Conservation (phyloP, 2,329 filamentous ascomycete genomes). For the Talaromyces sp. region DNA sequence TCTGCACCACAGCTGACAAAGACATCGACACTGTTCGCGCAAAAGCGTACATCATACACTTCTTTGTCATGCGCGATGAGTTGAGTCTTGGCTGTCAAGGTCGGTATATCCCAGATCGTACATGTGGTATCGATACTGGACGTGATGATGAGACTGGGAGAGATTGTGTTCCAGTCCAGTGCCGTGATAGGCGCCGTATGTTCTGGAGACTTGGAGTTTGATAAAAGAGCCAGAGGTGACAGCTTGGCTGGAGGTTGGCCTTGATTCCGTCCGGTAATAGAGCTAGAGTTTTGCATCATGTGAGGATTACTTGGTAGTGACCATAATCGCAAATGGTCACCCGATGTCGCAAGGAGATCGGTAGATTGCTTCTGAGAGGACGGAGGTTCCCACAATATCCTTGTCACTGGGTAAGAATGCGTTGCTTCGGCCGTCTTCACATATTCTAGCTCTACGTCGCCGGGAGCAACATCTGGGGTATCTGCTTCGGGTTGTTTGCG, state of each 20-base stretch:
- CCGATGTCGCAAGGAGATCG: constrained; percentile 89
- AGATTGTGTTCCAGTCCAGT: constrained; percentile 96
- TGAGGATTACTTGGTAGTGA: constrained; percentile 64
- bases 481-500: constrained; percentile 66
- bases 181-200: constrained; percentile 96
- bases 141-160: constrained; percentile 94
- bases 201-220: constrained; percentile 97
- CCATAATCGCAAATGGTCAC: constrained; percentile 91
- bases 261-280: constrained; percentile 58
- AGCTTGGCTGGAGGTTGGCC: constrained; percentile 72
- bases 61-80: constrained; percentile 98
- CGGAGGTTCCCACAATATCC: constrained; percentile 92
- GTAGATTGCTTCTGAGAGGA: constrained; percentile 93
- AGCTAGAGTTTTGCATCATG: constrained; percentile 61
- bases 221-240: constrained; percentile 85
- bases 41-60: constrained; percentile 97
- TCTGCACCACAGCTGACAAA: constrained; percentile 98
- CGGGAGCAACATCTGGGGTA: constrained; percentile 67
- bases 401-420: constrained; percentile 94
- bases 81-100: constrained; percentile 94
- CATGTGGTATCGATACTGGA: constrained; percentile 98
- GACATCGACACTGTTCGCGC: constrained; percentile 95
- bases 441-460: constrained; percentile 66
- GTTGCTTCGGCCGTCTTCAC: constrained; percentile 92
- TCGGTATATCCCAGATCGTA: constrained; percentile 99